These are phyloP conservation scores for Trichothecium roseum DNA, from an alignment of 2,329 filamentous ascomycete species.

Conservation along the genomic window DNA sequence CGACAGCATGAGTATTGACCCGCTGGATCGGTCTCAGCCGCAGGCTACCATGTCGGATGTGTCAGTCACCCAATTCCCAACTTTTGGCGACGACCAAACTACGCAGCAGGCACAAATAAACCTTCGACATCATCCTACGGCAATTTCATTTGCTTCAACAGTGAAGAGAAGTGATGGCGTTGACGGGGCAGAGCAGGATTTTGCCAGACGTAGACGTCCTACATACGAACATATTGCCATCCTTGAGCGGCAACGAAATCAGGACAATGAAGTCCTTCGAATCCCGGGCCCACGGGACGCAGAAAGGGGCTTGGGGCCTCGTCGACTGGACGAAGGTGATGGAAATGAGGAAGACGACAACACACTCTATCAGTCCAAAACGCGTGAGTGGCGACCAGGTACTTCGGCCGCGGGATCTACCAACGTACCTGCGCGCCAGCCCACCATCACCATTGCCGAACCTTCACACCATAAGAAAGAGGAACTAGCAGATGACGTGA, in stretches of 20 bases:
- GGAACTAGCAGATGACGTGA: conserved; percentile 29
- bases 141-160: conserved; percentile 59
- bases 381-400: conserved; percentile 15
- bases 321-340: conserved; percentile 33
- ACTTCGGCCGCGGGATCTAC: conserved; percentile 11
- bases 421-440: conserved; percentile 26
- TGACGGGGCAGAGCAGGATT: conserved; percentile 26
- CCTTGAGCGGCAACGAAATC: conserved; percentile 71
- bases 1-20: conserved; percentile 14
- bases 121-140: conserved; percentile 12
- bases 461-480: conserved; percentile 33
- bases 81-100: neutral
- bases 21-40: conserved; percentile 8
- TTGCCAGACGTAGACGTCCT: conserved; percentile 16
- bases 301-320: conserved; percentile 68
- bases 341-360: conserved; percentile 21
- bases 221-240: conserved; percentile 82
- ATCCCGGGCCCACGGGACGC: conserved; percentile 90
- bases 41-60: too few relatives aligned
- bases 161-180: conserved; percentile 50
- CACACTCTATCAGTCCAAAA: conserved; percentile 12
- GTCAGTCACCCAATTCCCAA: too few relatives aligned
- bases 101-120: neutral
- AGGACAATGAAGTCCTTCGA: conserved; percentile 63
- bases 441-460: conserved; percentile 58